These are phyloP conservation scores for Vaccinium macrocarpon DNA, from an alignment of 148 eudicot genomes.

Conservation along the genomic window DNA sequence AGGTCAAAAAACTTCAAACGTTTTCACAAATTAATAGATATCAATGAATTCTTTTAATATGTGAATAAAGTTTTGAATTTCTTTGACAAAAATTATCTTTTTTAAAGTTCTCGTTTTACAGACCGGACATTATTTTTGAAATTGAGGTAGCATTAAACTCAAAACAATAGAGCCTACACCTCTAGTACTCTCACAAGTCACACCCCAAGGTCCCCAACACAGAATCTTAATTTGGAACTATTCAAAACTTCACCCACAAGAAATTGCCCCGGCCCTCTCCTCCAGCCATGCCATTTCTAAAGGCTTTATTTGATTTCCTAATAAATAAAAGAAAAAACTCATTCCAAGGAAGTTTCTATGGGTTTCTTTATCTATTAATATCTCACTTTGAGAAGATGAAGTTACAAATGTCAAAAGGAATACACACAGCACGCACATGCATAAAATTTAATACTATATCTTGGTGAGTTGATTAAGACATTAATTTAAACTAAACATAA, in stretches of 20 bases:
- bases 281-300: slow-evolving; percentile 19
- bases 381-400: slow-evolving; percentile 30
- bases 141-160: background rate
- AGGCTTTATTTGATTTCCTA: slow-evolving; percentile 17
- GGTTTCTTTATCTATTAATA: slow-evolving; percentile 6
- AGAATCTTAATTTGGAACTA: slow-evolving; percentile 24
- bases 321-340: background rate
- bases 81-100: too few species aligned
- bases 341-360: slow-evolving; percentile 37
- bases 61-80: too few species aligned
- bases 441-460: background rate
- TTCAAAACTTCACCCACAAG: slow-evolving; percentile 16
- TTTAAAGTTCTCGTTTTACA: too few species aligned
- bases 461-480: background rate
- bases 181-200: background rate
- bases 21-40: too few species aligned
- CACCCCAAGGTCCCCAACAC: background rate
- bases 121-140: too few species aligned
- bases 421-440: background rate
- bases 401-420: slow-evolving; percentile 11
- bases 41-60: too few species aligned
- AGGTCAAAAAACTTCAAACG: too few species aligned
- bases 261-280: slow-evolving; percentile 20
- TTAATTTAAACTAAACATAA: background rate
- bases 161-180: background rate